Conservation (phyloP, 495 filamentous ascomycete species). For the Lineolata rhizophorae region DNA sequence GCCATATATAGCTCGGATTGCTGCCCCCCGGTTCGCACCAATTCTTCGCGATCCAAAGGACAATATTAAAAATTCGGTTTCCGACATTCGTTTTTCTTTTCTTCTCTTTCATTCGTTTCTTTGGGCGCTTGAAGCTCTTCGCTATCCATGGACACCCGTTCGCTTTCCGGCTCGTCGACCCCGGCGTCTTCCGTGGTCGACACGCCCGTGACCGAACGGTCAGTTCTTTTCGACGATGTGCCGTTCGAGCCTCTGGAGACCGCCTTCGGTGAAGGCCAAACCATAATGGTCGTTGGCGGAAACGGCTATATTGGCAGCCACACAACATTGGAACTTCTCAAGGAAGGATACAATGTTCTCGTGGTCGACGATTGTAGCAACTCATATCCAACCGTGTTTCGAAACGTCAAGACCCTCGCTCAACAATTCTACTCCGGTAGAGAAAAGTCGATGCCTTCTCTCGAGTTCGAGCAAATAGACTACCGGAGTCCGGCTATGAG, state of each 20-base stretch:
- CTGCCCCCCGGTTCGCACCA: too few species aligned
- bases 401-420: constrained; percentile 28
- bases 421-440: constrained; percentile 23
- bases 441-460: constrained; percentile 20
- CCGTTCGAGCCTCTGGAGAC: constrained; percentile 11
- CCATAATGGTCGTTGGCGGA: constrained; percentile 40
- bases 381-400: constrained; percentile 29
- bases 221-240: constrained; percentile 13
- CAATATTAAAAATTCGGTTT: too few species aligned
- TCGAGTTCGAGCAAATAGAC: constrained; percentile 35
- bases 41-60: too few species aligned
- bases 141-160: constrained; percentile 8
- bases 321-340: constrained; percentile 38
- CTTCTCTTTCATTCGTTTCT: constrained; percentile 1
- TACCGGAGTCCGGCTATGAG: constrained; percentile 22
- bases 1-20: too few species aligned
- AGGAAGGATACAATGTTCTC: constrained; percentile 38
- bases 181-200: constrained; percentile 7
- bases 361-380: constrained; percentile 44
- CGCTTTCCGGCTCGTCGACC: constrained; percentile 5
- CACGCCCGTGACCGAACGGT: constrained; percentile 12
- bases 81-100: constrained; percentile 1
- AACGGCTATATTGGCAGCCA: constrained; percentile 46
- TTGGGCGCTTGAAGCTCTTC: too few species aligned
- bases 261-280: constrained; percentile 3